These are phyloP conservation scores for Chloroidium sp. DNA, from an alignment of 163 green algal species.

Conservation along the genomic window DNA sequence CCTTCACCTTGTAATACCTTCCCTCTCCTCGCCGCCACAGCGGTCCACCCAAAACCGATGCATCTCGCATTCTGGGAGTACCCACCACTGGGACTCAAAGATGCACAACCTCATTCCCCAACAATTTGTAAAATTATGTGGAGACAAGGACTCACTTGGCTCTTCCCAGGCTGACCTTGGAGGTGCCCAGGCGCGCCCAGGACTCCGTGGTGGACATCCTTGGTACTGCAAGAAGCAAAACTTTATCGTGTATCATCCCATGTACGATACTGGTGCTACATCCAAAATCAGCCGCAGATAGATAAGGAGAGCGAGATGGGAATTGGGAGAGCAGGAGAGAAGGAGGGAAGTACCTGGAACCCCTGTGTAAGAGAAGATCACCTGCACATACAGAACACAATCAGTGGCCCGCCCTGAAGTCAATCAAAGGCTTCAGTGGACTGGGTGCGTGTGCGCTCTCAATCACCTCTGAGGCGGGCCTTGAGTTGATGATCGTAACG, in stretches of 20 bases:
- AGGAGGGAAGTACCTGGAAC: background rate
- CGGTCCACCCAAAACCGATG: background rate
- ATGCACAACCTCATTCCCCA: background rate
- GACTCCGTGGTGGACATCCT: slow-evolving; percentile 3
- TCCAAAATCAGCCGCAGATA: background rate
- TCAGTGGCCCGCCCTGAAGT: background rate
- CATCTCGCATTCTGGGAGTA: background rate
- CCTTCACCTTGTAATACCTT: background rate
- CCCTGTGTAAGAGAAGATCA: background rate
- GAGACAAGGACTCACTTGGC: slow-evolving; percentile 9
- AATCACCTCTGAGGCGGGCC: slow-evolving; percentile 8
- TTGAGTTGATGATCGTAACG: slow-evolving; percentile 1
- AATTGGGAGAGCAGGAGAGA: background rate
- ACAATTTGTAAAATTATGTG: background rate
- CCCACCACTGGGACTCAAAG: background rate
- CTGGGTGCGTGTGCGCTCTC: background rate
- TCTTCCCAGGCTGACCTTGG: slow-evolving; percentile 17
- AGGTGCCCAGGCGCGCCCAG: slow-evolving; percentile 7
- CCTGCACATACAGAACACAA: background rate
- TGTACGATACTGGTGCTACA: background rate
- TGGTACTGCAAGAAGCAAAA: background rate
- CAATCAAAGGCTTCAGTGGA: background rate
- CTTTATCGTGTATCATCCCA: background rate
- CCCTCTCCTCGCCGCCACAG: background rate
- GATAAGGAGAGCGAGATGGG: no score